These are phyloP conservation scores for Parietichytrium sp. DNA, from an alignment of 108 stramenopile species.

Conservation along the genomic window DNA sequence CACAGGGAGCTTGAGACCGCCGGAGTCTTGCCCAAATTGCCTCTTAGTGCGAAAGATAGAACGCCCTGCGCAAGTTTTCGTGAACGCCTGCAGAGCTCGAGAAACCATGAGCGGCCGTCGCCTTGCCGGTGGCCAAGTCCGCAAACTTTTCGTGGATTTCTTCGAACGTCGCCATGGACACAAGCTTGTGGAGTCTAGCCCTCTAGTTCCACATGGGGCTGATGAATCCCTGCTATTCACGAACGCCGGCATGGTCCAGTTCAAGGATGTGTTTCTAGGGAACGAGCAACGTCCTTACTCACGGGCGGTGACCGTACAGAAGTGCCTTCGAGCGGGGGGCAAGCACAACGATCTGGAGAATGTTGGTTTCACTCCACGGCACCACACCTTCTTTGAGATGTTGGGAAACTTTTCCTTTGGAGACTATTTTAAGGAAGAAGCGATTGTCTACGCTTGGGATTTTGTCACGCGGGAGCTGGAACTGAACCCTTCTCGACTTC, in stretches of 20 bases:
- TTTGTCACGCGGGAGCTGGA: constrained; percentile 77
- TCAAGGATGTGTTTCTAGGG: constrained; percentile 94
- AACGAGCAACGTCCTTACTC: constrained; percentile 74
- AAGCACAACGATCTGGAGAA: constrained; percentile 99
- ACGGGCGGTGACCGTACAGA: constrained; percentile 91
- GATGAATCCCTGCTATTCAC: constrained; percentile 97
- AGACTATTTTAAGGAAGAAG: constrained; percentile 97
- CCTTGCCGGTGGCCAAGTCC: constrained; percentile 89
- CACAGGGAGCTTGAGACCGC: too few species aligned
- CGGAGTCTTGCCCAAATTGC: too few species aligned
- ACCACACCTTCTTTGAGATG: constrained; percentile 99
- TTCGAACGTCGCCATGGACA: constrained; percentile 78
- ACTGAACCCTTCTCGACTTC: constrained; percentile 54
- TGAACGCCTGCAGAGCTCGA: too few species aligned
- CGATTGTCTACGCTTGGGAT: constrained; percentile 91
- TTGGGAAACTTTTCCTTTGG: constrained; percentile 98
- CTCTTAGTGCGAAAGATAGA: too few species aligned
- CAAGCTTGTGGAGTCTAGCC: constrained; percentile 77
- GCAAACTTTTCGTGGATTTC: constrained; percentile 88
- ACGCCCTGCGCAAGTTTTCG: too few species aligned
- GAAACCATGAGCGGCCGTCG: not conserved
- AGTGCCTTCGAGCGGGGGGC: constrained; percentile 98
- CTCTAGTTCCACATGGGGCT: constrained; percentile 91
- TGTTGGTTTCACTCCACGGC: constrained; percentile 98
- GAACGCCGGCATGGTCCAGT: constrained; percentile 99